Percentiles rank a stretch among this genome's conserved stretches.
Evolutionary conservation across 495 filamentous ascomycete genomes (phyloP).

Genomic region (Neurospora sublineolata): DNA sequence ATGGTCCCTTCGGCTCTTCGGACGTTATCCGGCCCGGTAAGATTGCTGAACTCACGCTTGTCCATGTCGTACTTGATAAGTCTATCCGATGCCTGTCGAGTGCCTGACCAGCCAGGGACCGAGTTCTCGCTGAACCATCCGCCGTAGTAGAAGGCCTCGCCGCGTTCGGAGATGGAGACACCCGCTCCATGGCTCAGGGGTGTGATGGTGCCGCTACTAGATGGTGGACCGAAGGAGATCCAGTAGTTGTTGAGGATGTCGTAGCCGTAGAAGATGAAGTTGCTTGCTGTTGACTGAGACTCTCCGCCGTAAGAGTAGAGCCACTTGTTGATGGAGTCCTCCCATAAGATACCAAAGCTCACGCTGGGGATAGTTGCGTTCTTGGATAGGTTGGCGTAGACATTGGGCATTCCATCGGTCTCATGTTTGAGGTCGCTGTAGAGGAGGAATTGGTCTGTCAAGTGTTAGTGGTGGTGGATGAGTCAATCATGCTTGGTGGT

Average conservation of each 20-base stretch:
- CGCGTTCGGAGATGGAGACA: slow-evolving; percentile 10
- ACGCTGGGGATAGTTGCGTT: slow-evolving; percentile 33
- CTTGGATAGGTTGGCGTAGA: slow-evolving; percentile 41
- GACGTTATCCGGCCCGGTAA: slow-evolving; percentile 8
- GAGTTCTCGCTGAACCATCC: slow-evolving; percentile 38
- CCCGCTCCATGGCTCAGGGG: slow-evolving; percentile 14
- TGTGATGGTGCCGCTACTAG: slow-evolving; percentile 5
- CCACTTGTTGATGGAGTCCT: slow-evolving; percentile 40
- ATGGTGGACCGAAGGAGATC: slow-evolving; percentile 21
- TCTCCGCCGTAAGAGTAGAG: slow-evolving; percentile 45
- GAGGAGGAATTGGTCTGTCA: slow-evolving; percentile 31
- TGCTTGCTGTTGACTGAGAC: slow-evolving; percentile 22
- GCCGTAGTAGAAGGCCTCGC: slow-evolving; percentile 27
- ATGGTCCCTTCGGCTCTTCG: slow-evolving; percentile 13
- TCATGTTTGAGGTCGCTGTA: slow-evolving; percentile 38
- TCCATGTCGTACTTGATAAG: slow-evolving; percentile 18
- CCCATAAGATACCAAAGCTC: slow-evolving; percentile 38
- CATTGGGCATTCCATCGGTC: slow-evolving; percentile 33
- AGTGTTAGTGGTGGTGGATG: not conserved
- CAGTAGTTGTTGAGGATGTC: slow-evolving; percentile 35
- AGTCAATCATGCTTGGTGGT: not conserved
- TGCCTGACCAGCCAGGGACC: slow-evolving; percentile 28
- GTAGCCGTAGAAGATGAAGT: slow-evolving; percentile 31
- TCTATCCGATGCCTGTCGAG: slow-evolving; percentile 3
- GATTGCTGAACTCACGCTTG: slow-evolving; percentile 6